These are phyloP conservation scores for Paragyromitra xinjiangensis DNA, from an alignment of 495 filamentous ascomycete species.

Conservation along the genomic window DNA sequence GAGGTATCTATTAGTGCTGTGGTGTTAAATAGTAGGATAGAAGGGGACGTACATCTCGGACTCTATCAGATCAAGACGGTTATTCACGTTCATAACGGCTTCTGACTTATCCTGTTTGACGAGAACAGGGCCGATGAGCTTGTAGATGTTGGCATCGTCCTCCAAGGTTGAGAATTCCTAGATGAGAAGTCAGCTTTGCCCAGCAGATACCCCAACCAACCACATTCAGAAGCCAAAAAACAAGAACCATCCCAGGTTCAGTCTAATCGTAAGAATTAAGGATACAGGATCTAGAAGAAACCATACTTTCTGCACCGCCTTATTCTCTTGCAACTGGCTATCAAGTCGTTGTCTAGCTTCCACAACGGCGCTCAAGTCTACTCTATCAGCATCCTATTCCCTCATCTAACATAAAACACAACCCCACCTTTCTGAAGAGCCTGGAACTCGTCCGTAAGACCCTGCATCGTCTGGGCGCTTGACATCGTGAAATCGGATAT, in stretches of 20 bases:
- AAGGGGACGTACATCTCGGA: constrained; percentile 82
- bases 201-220: constrained; percentile 39
- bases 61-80: constrained; percentile 87
- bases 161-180: constrained; percentile 83
- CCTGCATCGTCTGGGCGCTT: constrained; percentile 71
- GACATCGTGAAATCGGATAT: constrained; percentile 40
- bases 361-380: constrained; percentile 80
- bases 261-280: neutral
- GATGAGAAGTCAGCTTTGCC: neutral
- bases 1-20: constrained; percentile 27
- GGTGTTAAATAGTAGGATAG: neutral
- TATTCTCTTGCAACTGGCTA: constrained; percentile 91
- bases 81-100: constrained; percentile 86
- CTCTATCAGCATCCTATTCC: constrained; percentile 24
- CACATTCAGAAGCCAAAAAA: neutral
- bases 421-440: constrained; percentile 78
- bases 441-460: constrained; percentile 85
- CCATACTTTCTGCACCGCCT: constrained; percentile 79
- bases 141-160: constrained; percentile 88
- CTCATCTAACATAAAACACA: neutral
- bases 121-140: constrained; percentile 89
- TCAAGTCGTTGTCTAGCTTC: constrained; percentile 91
- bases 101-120: constrained; percentile 92
- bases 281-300: neutral
- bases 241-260: neutral